phyloP scores from a whole-genome alignment of 768 basidiomycete species.

The Lentinus tigrinus region DNA sequence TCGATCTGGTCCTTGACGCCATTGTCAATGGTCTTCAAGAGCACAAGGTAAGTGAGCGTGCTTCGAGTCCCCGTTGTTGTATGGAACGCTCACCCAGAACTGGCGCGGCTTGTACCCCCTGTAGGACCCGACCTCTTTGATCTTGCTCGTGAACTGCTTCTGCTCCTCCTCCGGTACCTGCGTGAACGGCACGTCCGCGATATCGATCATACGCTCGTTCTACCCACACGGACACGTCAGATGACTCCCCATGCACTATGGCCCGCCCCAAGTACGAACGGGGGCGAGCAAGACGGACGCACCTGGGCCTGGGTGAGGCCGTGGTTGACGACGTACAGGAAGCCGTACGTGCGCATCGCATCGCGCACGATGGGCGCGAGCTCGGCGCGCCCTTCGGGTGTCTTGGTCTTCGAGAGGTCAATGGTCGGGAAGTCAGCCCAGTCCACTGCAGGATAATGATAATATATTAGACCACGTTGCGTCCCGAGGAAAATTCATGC shows the following conservation, averaged over 20 bases:
- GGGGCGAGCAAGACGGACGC: not conserved
- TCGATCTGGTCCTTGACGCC: conserved; percentile 66
- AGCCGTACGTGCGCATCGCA: conserved; percentile 29
- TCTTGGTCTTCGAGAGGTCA: conserved; percentile 26
- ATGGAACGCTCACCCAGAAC: conserved; percentile 44
- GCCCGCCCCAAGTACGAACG: too few relatives aligned
- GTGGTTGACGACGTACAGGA: conserved; percentile 34
- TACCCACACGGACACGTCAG: conserved; percentile 7
- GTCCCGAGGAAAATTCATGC: not conserved
- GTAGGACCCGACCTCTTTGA: conserved; percentile 45
- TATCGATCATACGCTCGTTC: conserved; percentile 36
- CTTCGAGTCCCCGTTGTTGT: not conserved
- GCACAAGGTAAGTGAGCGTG: not conserved
- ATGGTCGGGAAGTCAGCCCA: conserved; percentile 32
- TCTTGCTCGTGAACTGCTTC: conserved; percentile 26
- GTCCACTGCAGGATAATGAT: conserved; percentile 23
- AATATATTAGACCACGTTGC: too few relatives aligned
- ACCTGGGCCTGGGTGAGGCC: conserved; percentile 30
- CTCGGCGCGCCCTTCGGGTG: conserved; percentile 26
- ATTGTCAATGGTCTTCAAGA: conserved; percentile 52
- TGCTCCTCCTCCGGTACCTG: conserved; percentile 35
- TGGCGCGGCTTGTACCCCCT: conserved; percentile 55
- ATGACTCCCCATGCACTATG: too few relatives aligned
- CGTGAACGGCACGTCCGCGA: conserved; percentile 34
- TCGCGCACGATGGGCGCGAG: conserved; percentile 26